phyloP scores from a whole-genome alignment of 2,329 filamentous ascomycete species.

The Cercospora sesami region DNA sequence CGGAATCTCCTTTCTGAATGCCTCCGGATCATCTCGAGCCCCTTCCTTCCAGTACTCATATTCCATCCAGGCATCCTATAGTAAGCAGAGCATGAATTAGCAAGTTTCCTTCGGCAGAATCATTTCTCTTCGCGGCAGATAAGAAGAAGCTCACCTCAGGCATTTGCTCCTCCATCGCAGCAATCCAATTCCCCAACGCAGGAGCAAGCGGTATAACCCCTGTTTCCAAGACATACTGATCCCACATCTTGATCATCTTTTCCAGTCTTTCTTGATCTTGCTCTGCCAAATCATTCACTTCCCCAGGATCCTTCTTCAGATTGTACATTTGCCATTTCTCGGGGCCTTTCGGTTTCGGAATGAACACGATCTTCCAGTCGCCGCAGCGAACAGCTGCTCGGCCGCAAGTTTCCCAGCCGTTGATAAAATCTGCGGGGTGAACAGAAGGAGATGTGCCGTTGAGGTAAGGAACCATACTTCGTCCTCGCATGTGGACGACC shows the following conservation, averaged over 20 bases:
- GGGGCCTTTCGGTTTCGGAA: conserved; percentile 56
- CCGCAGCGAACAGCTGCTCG: conserved; percentile 57
- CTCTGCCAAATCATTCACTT: conserved; percentile 44
- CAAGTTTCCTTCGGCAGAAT: neutral
- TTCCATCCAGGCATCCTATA: conserved; percentile 63
- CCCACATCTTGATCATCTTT: conserved; percentile 56
- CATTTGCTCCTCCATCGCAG: conserved; percentile 65
- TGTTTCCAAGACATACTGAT: conserved; percentile 59
- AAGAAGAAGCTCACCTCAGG: conserved; percentile 39
- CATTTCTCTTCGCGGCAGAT: neutral
- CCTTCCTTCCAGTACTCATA: conserved; percentile 64
- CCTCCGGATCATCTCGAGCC: conserved; percentile 45
- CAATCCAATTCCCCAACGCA: conserved; percentile 59
- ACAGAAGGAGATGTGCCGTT: conserved; percentile 41
- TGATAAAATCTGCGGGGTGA: conserved; percentile 54
- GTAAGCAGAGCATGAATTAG: neutral
- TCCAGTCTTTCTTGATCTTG: conserved; percentile 47
- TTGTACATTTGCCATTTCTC: conserved; percentile 62
- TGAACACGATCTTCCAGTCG: conserved; percentile 60
- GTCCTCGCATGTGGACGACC: conserved; percentile 55
- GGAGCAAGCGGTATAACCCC: conserved; percentile 62
- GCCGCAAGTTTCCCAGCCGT: conserved; percentile 59
- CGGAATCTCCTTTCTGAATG: conserved; percentile 37
- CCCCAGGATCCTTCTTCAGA: conserved; percentile 53
- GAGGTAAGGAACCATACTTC: conserved; percentile 50